Evolutionary conservation across 1,284 basidiomycete genomes (phyloP).

Genomic region (Wolfiporia cocos): DNA sequence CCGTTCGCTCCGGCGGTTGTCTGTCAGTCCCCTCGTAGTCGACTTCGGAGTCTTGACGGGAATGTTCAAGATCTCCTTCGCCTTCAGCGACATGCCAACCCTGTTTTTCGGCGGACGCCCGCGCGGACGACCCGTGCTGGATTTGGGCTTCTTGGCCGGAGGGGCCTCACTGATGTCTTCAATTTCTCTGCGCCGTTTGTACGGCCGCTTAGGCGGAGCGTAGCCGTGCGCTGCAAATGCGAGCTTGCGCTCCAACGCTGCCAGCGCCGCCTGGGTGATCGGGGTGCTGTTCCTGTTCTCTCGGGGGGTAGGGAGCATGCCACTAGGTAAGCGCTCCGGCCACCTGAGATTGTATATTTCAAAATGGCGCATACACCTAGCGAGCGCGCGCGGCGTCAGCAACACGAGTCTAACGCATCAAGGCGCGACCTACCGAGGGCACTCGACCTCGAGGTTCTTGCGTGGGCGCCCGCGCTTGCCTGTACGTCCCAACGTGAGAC

Average conservation of each 20-base stretch:
- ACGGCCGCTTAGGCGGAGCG: slow-evolving; percentile 18
- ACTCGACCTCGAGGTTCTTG: slow-evolving; percentile 60
- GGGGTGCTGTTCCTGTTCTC: slow-evolving; percentile 37
- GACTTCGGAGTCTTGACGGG: background rate
- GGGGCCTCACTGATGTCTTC: slow-evolving; percentile 28
- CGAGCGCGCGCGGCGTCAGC: background rate
- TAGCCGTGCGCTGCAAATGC: slow-evolving; percentile 32
- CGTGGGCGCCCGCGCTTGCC: slow-evolving; percentile 30
- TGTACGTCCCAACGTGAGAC: slow-evolving; percentile 44
- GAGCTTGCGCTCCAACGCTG: slow-evolving; percentile 49
- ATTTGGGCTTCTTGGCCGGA: slow-evolving; percentile 34
- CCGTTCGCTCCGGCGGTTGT: slow-evolving; percentile 26
- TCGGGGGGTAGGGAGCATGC: slow-evolving; percentile 47
- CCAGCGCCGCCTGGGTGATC: slow-evolving; percentile 41
- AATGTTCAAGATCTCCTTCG: slow-evolving; percentile 24
- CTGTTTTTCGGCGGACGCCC: slow-evolving; percentile 24
- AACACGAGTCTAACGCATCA: slow-evolving; percentile 3
- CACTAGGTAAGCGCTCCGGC: slow-evolving; percentile 54
- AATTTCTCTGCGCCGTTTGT: slow-evolving; percentile 25
- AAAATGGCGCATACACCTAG: slow-evolving; percentile 68
- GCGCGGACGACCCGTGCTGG: slow-evolving; percentile 12
- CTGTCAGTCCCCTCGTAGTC: slow-evolving; percentile 9
- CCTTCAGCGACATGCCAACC: slow-evolving; percentile 33
- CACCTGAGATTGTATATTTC: slow-evolving; percentile 67
- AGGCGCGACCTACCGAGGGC: slow-evolving; percentile 53